Conservation (phyloP, 306 rosid genomes). For the Prinsepia uniflora region DNA sequence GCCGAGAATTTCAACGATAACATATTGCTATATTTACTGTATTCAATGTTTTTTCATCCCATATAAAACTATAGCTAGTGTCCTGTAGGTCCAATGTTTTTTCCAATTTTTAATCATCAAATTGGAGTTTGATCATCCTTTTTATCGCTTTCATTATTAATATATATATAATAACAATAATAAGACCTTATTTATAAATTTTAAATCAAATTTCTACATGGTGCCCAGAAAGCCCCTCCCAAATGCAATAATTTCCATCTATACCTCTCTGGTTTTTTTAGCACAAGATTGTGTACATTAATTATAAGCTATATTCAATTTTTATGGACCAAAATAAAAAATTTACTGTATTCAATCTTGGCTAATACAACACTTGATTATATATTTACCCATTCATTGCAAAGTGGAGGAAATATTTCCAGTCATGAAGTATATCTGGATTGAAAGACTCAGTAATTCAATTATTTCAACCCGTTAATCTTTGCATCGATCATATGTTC, state of each 20-base stretch:
- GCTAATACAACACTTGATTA: neutral
- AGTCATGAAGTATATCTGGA: neutral
- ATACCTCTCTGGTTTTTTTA: neutral
- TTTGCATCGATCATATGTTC: too few species aligned
- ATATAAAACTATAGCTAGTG: neutral
- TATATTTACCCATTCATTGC: neutral
- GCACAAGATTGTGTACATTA: neutral
- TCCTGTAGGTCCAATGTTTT: neutral
- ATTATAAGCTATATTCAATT: neutral
- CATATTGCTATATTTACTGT: neutral
- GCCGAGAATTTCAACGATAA: too few species aligned
- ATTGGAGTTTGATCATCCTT: neutral
- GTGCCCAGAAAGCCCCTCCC: neutral
- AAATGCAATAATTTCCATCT: neutral
- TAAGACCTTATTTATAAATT: neutral
- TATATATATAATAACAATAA: too few species aligned
- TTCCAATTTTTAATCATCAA: neutral
- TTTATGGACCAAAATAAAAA: neutral
- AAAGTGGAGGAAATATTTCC: neutral
- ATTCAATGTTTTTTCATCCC: too few species aligned
- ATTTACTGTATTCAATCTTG: neutral
- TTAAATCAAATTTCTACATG: neutral
- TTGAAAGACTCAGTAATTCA: neutral
- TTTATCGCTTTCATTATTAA: neutral
- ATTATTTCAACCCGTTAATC: too few species aligned